Evolutionary conservation across 805 yeast genomes (phyloP).

Genomic region (Saccharomyces eubayanus): DNA sequence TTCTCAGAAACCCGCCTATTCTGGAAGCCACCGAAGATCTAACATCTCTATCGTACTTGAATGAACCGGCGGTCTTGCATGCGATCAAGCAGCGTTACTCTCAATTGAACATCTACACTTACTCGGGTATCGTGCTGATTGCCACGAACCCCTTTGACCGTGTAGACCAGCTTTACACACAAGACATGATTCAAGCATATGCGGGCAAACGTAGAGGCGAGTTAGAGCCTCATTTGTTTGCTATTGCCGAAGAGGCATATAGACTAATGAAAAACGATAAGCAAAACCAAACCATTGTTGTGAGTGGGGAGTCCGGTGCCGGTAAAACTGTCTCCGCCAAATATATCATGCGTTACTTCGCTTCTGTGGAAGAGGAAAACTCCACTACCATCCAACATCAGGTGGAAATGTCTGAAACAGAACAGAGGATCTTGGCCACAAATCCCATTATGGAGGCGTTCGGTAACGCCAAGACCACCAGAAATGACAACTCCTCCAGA

Average conservation of each 20-base stretch:
- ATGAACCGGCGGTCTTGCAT: conserved; percentile 93
- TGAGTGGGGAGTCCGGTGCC: conserved; percentile 97
- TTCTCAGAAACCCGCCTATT: conserved; percentile 83
- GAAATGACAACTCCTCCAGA: conserved; percentile 88
- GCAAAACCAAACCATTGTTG: conserved; percentile 89
- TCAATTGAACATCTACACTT: conserved; percentile 86
- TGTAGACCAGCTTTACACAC: conserved; percentile 83
- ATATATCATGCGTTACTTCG: conserved; percentile 94
- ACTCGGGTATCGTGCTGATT: conserved; percentile 91
- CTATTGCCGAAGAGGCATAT: conserved; percentile 96
- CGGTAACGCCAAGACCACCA: conserved; percentile 88
- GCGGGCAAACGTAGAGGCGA: conserved; percentile 91
- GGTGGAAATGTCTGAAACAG: conserved; percentile 77
- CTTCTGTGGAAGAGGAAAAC: conserved; percentile 65
- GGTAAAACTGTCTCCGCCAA: conserved; percentile 97
- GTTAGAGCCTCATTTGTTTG: conserved; percentile 92
- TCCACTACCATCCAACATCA: conserved; percentile 31
- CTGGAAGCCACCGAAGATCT: conserved; percentile 91
- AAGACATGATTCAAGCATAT: conserved; percentile 89
- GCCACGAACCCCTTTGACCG: conserved; percentile 94
- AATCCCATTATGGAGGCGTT: conserved; percentile 87
- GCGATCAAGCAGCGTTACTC: conserved; percentile 86
- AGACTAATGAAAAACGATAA: conserved; percentile 84
- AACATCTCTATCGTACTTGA: conserved; percentile 82
- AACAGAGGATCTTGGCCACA: conserved; percentile 89